phyloP scores from a whole-genome alignment of 208 protist genomes.

The Jaenimonas drosophilae region DNA sequence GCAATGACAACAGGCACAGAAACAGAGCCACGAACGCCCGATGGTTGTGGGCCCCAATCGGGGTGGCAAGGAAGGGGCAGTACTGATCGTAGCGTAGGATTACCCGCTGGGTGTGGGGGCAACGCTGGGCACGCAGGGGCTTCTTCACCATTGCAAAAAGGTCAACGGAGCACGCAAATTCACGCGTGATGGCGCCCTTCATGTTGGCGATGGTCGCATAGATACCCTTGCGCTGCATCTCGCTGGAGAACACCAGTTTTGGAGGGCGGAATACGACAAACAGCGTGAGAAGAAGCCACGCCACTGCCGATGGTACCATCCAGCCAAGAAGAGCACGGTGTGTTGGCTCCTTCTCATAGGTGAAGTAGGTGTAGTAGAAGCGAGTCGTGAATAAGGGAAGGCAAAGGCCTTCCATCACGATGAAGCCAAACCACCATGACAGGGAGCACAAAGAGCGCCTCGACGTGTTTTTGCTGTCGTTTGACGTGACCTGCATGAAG shows the following conservation, averaged over 20 bases:
- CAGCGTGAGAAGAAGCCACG: slow-evolving; percentile 5
- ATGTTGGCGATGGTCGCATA: slow-evolving; percentile 30
- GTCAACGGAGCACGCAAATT: slow-evolving; percentile 34
- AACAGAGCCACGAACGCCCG: slow-evolving; percentile 31
- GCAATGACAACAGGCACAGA: slow-evolving; percentile 13
- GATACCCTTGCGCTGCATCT: slow-evolving; percentile 42
- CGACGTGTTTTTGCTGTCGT: slow-evolving; percentile 3
- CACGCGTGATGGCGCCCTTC: slow-evolving; percentile 13
- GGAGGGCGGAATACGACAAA: slow-evolving; percentile 19
- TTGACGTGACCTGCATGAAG: slow-evolving; percentile 11
- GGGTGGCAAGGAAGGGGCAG: slow-evolving; percentile 41
- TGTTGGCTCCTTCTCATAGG: slow-evolving; percentile 5
- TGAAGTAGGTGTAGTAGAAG: slow-evolving; percentile 12
- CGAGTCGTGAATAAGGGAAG: slow-evolving; percentile 8
- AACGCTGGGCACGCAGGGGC: slow-evolving; percentile 74
- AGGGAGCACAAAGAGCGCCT: slow-evolving; percentile 13
- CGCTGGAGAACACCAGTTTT: slow-evolving; percentile 17
- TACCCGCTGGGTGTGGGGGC: slow-evolving; percentile 27
- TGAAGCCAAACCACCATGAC: slow-evolving; percentile 11
- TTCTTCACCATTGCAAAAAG: slow-evolving; percentile 53
- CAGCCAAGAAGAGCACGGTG: slow-evolving; percentile 13
- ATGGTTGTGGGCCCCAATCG: slow-evolving; percentile 75
- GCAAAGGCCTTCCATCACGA: slow-evolving; percentile 10
- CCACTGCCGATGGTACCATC: slow-evolving; percentile 15
- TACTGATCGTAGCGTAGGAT: slow-evolving; percentile 79